Conservation (phyloP, 139 green algal genomes). For the Parachlorella kessleri region DNA sequence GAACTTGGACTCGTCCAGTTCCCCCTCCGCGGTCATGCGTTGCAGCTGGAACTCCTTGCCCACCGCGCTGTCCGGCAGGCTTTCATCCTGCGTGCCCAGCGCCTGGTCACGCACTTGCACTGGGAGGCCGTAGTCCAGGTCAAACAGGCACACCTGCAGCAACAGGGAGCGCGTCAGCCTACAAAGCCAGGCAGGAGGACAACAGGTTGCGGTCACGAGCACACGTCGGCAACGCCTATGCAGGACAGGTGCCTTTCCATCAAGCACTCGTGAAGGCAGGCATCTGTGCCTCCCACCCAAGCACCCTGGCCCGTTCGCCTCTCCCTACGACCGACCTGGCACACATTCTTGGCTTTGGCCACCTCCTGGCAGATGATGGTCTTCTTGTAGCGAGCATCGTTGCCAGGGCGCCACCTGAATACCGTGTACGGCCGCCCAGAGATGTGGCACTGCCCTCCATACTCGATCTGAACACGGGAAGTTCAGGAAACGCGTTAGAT, state of each 20-base stretch:
- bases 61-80: constrained; percentile 84
- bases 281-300: too few species aligned
- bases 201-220: too few species aligned
- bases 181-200: too few species aligned
- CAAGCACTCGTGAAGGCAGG: too few species aligned
- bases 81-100: constrained; percentile 77
- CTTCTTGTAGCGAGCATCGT: constrained; percentile 94
- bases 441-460: constrained; percentile 89
- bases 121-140: constrained; percentile 95
- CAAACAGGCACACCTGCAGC: constrained; percentile 94
- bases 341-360: constrained; percentile 99
- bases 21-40: constrained; percentile 43
- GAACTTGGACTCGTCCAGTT: constrained; percentile 33
- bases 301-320: too few species aligned
- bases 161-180: too few species aligned
- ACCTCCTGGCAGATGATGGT: constrained; percentile 99
- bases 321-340: constrained; percentile 74
- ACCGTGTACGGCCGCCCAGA: constrained; percentile 91
- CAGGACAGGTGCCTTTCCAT: too few species aligned
- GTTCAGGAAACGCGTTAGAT: too few species aligned
- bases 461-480: constrained; percentile 74
- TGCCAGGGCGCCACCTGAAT: constrained; percentile 90
- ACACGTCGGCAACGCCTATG: too few species aligned
- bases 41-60: constrained; percentile 89
- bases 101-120: constrained; percentile 89